Conservation (phyloP, 805 yeast species). For the Saturnispora zaruensis region DNA sequence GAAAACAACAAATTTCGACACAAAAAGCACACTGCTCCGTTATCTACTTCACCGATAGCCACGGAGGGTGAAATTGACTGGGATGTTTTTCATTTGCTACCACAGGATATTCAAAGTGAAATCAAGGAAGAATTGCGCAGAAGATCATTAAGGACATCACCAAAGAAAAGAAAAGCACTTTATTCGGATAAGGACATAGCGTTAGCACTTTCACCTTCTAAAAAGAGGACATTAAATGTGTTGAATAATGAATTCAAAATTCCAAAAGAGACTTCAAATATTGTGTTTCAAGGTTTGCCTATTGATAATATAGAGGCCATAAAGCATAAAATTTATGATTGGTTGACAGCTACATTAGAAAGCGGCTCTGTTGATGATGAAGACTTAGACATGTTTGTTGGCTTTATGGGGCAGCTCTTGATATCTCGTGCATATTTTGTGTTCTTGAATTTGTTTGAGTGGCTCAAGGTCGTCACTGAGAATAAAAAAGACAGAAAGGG, state of each 20-base stretch:
- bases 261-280: neutral
- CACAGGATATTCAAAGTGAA: slow-evolving; percentile 57
- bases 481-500: slow-evolving; percentile 8
- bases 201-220: slow-evolving; percentile 13
- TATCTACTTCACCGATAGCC: neutral
- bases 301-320: slow-evolving; percentile 14
- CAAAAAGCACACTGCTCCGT: neutral
- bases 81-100: slow-evolving; percentile 57
- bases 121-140: slow-evolving; percentile 43
- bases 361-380: slow-evolving; percentile 18
- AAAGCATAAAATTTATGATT: slow-evolving; percentile 13
- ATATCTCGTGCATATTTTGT: slow-evolving; percentile 17
- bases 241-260: neutral
- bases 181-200: slow-evolving; percentile 15
- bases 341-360: slow-evolving; percentile 21
- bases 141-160: slow-evolving; percentile 26
- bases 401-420: slow-evolving; percentile 22
- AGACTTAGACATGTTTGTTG: slow-evolving; percentile 23
- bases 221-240: neutral
- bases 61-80: slow-evolving; percentile 41
- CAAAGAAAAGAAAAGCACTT: slow-evolving; percentile 10
- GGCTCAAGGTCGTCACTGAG: slow-evolving; percentile 13
- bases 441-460: slow-evolving; percentile 15
- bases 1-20: neutral
- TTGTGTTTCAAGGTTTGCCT: slow-evolving; percentile 22